Base-by-base conservation (phyloP, 495 filamentous ascomycete genomes). In the Penicillium parvum region DNA sequence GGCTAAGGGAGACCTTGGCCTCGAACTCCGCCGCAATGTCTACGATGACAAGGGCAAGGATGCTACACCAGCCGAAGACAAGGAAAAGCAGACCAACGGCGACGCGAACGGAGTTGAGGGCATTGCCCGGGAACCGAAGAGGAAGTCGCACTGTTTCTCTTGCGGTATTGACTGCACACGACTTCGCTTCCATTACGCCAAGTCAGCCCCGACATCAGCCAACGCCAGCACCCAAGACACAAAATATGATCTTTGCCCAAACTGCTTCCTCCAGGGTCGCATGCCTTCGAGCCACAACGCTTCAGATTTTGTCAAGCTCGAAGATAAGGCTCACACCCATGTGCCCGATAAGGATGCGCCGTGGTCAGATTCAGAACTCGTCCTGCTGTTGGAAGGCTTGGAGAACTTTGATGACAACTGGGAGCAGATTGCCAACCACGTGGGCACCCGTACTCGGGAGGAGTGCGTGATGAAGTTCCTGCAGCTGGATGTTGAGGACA, bases 401-500 rank as follows among this genome's bases (percentile, higher is more conserved):
- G 92, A 98, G 71, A 74, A 83, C 50, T 90, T 85, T 51, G 90
- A 96, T 49, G 94, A 98, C 21, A 84, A 96, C 65, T 98, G 92
- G 92, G 85, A 87, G 39, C 78, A 85, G 50, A 89, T 98, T 43
- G 79, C 92, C 1, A 88, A 88, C 45, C 85, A 95, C 53, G 92
- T 98, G 19, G 86, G 86, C 22, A 90, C 87, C 2, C 79, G 90
- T 32, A 95, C 88, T n/a, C 76, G 87, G 26, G 92, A 98, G 67
- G 88, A 98, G 68, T 98, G 92, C 64, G 89, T 96, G 18, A 71
- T 96, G 54, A 90, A 95, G 59, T 98, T 98, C 73, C 68, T 98
- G 48, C 87, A 94, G 56, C 68, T 91, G 18, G 88, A 90, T 38
- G 92, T 95, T 44, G 88, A 91, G 58, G 88, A 91, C 63, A 88